Percentiles rank a stretch among this genome's conserved stretches.
phyloP scores from a whole-genome alignment of 345 rosid genomes.

The Carallia brachiata region DNA sequence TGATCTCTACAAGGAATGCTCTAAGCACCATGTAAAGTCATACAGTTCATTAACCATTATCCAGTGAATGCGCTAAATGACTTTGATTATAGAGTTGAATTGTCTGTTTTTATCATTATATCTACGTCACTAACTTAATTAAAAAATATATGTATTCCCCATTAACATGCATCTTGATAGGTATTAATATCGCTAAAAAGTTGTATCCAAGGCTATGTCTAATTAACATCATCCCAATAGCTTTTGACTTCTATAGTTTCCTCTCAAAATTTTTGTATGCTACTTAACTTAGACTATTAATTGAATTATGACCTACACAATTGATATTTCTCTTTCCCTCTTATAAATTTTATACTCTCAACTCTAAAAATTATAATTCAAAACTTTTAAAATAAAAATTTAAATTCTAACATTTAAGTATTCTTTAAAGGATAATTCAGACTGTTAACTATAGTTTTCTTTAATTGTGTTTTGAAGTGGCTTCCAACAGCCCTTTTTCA shows the following conservation, averaged over 20 bases:
- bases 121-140: no score
- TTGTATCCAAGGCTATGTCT: no score
- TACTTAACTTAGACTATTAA: not conserved
- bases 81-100: not conserved
- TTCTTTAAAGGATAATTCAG: not conserved
- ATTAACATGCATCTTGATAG: no score
- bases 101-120: no score
- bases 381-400: no score
- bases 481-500: not conserved
- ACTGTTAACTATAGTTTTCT: not conserved
- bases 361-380: no score
- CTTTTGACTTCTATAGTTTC: not conserved
- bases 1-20: not conserved
- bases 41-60: not conserved
- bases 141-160: no score
- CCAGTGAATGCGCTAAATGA: not conserved
- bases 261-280: not conserved
- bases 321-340: no score
- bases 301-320: no score
- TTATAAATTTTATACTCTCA: no score
- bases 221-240: not conserved
- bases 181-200: no score
- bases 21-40: not conserved
- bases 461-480: not conserved
- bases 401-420: no score